phyloP scores from a whole-genome alignment of 768 basidiomycete genomes.

The Psilocybe cyanescens region DNA sequence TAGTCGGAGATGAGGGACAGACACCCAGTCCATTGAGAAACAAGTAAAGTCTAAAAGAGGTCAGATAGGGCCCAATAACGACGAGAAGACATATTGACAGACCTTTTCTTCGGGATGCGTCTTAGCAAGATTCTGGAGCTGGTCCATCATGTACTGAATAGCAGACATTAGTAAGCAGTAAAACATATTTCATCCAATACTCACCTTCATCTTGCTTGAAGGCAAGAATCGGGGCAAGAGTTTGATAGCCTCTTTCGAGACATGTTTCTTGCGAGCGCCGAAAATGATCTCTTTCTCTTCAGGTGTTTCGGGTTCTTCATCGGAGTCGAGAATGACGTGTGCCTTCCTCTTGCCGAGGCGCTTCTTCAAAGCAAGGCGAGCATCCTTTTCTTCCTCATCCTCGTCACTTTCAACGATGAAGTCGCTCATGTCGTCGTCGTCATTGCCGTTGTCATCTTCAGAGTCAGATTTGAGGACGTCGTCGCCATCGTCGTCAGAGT shows the following conservation, averaged over 20 bases:
- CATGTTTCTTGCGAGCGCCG: slow-evolving; percentile 31
- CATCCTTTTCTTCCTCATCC: slow-evolving; percentile 58
- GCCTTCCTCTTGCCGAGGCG: slow-evolving; percentile 40
- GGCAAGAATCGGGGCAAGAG: slow-evolving; percentile 61
- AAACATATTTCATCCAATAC: slow-evolving; percentile 13
- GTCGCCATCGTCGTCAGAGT: slow-evolving; percentile 34
- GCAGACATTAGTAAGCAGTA: not conserved
- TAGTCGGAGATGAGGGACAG: slow-evolving; percentile 67
- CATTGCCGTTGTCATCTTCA: slow-evolving; percentile 37
- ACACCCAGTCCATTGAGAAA: slow-evolving; percentile 75
- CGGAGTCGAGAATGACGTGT: slow-evolving; percentile 46
- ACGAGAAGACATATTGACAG: not conserved
- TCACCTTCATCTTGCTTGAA: slow-evolving; percentile 77
- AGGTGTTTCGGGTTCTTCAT: slow-evolving; percentile 42
- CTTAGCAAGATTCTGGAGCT: slow-evolving; percentile 46
- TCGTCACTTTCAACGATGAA: slow-evolving; percentile 58
- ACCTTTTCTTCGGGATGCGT: slow-evolving; percentile 67
- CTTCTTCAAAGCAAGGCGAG: slow-evolving; percentile 39
- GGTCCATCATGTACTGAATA: slow-evolving; percentile 61
- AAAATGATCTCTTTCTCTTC: slow-evolving; percentile 48
- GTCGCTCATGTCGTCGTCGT: slow-evolving; percentile 49
- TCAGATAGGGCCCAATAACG: not conserved
- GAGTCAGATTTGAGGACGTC: slow-evolving; percentile 32
- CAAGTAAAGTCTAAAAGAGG: slow-evolving; percentile 52
- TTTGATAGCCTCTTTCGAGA: slow-evolving; percentile 39